Evolutionary conservation across 1,139 yeast genomes (phyloP), one percentile per base, ranked within the genome.

Genomic region (Maudiozyma humilis): DNA sequence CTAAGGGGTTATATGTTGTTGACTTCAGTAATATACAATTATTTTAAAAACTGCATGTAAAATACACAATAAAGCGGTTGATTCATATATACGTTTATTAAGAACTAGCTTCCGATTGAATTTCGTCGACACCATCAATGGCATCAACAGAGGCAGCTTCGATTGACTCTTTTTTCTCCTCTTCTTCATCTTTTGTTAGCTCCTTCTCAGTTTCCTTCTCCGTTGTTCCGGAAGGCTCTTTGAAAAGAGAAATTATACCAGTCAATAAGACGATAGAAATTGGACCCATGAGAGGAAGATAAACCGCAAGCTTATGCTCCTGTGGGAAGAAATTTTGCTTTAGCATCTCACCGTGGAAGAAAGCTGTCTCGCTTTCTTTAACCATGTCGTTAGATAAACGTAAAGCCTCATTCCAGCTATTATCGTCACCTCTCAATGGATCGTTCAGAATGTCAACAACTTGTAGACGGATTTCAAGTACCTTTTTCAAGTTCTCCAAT

Each of bases 271-370:
- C 89, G 16, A 91, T 75, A 1, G 76, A 67, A 20, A 88, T 68
- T 0, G 98, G 98, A 0, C 96, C 97, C 32, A 88, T 64, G 43
- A 91, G 67, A 0, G 97, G 98, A 55, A 87, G 70, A 52, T 88
- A 91, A 0, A 91, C 95, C 0, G 97, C 97, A 57, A 89, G 70
- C 60, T 87, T 88, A 61, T 91, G 97, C 59, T 89, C 96, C 52
- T 86, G 89, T 0, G 97, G 97, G 70, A 89, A 88, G 57, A 84
- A 88, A 40, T 84, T 85, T 59, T 89, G 96, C 57, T 87, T 95
- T 7, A 89, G 91, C 95, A 91, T 89, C 63, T 83, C 89, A 55
- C 85, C 84, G 53, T 89, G 95, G 62, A 89, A 91, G 57, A 91
- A 89, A 0, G 96, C 96, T 33, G 70, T 68, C 55, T 87, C 84